These are phyloP conservation scores for Lecanicillium sp. DNA, from an alignment of 2,329 filamentous ascomycete genomes.

Conservation along the genomic window DNA sequence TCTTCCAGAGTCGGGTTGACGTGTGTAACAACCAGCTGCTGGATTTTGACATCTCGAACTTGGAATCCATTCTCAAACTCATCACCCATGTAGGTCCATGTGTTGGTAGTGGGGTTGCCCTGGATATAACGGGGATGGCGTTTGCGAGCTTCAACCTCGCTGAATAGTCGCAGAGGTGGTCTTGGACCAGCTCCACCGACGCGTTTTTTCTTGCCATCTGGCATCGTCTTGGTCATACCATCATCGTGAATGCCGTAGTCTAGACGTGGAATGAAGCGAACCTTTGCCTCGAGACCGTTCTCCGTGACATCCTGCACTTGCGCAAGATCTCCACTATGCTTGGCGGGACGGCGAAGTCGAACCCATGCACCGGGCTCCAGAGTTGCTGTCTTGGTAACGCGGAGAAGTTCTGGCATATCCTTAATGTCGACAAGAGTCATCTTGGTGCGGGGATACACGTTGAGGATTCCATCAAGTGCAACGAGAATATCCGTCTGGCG, in stretches of 20 bases:
- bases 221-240: constrained; percentile 30
- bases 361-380: constrained; percentile 88
- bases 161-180: constrained; percentile 86
- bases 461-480: constrained; percentile 74
- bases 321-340: constrained; percentile 83
- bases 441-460: constrained; percentile 83
- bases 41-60: constrained; percentile 88
- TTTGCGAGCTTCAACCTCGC: constrained; percentile 86
- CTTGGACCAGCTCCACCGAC: constrained; percentile 51
- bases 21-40: constrained; percentile 74
- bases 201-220: constrained; percentile 75
- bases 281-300: constrained; percentile 80
- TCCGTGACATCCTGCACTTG: constrained; percentile 89
- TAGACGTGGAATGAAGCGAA: constrained; percentile 81
- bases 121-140: constrained; percentile 58
- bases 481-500: constrained; percentile 78
- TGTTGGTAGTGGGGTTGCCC: constrained; percentile 67
- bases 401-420: constrained; percentile 94
- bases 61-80: constrained; percentile 90
- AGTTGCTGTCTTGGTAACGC: constrained; percentile 77
- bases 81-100: constrained; percentile 79
- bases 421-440: constrained; percentile 88
- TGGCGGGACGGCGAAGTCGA: constrained; percentile 68
- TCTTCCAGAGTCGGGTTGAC: constrained; percentile 93
- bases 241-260: constrained; percentile 90